Conservation (phyloP, 805 yeast species). For the Yarrowia sp. region DNA sequence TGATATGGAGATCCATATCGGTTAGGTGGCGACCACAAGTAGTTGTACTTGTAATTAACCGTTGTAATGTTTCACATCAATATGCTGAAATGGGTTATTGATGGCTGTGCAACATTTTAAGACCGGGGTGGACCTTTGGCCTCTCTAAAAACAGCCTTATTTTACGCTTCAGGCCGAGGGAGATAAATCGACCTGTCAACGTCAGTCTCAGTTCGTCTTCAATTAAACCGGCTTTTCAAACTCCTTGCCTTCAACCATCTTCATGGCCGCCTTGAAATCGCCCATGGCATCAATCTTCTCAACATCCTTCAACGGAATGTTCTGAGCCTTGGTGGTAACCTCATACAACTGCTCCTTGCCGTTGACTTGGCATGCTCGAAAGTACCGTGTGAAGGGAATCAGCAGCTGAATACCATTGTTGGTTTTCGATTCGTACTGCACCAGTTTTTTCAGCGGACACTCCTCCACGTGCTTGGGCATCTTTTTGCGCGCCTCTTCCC, state of each 20-base stretch:
- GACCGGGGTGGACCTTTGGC: no score
- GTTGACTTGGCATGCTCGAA: constrained; percentile 30
- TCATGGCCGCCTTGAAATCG: constrained; percentile 6
- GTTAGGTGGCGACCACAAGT: no score
- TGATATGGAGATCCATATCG: neutral
- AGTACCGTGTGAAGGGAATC: constrained; percentile 35
- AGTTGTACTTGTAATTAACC: no score
- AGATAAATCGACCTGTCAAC: no score
- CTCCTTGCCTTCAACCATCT: neutral
- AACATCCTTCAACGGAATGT: neutral
- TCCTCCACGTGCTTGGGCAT: constrained; percentile 28
- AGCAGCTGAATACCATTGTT: constrained; percentile 25
- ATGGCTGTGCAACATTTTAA: no score
- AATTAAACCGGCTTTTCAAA: neutral
- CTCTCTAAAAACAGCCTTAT: no score
- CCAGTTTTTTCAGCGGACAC: constrained; percentile 34
- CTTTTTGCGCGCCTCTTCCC: constrained; percentile 7
- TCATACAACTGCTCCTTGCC: constrained; percentile 8
- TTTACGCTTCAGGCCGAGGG: no score
- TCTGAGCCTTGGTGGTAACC: constrained; percentile 1
- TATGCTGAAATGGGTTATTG: no score
- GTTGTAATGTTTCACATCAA: no score
- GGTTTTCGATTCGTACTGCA: constrained; percentile 36
- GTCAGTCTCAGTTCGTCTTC: no score
- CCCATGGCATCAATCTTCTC: neutral